phyloP scores from a whole-genome alignment of 768 basidiomycete genomes.

The Brasilioporus rufonigricans region DNA sequence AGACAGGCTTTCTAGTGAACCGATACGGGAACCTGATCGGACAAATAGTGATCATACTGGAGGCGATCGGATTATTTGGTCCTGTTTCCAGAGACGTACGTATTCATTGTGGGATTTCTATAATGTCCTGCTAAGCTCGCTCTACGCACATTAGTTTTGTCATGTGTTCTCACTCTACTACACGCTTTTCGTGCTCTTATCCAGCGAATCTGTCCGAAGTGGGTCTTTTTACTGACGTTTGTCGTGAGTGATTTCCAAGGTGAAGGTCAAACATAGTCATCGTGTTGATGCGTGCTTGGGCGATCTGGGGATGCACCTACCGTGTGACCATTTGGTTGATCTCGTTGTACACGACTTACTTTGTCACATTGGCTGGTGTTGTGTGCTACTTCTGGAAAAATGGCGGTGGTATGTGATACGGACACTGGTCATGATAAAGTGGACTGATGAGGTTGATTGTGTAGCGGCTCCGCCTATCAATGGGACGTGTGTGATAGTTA shows the following conservation, averaged over 20 bases:
- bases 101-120: no score
- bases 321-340: slow-evolving; percentile 2
- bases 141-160: slow-evolving; percentile 10
- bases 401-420: slow-evolving; percentile 1
- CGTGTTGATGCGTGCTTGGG: slow-evolving; percentile 21
- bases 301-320: slow-evolving; percentile 17
- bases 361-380: slow-evolving; percentile 1
- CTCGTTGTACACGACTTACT: slow-evolving; percentile 4
- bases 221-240: not conserved
- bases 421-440: no score
- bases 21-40: slow-evolving; percentile 20
- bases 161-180: slow-evolving; percentile 4
- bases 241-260: not conserved
- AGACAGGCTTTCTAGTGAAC: slow-evolving; percentile 12
- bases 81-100: not conserved
- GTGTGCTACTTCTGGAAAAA: slow-evolving; percentile 4
- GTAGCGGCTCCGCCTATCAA: not conserved
- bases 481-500: not conserved
- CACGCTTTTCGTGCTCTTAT: slow-evolving; percentile 6
- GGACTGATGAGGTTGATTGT: not conserved
- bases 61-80: slow-evolving; percentile 1
- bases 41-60: slow-evolving; percentile 2
- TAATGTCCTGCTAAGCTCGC: not conserved
- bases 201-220: slow-evolving; percentile 15
- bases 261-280: slow-evolving; percentile 7